Evolutionary conservation across 2,329 filamentous ascomycete genomes (phyloP).

Genomic region (Stagonosporopsis vannaccii): DNA sequence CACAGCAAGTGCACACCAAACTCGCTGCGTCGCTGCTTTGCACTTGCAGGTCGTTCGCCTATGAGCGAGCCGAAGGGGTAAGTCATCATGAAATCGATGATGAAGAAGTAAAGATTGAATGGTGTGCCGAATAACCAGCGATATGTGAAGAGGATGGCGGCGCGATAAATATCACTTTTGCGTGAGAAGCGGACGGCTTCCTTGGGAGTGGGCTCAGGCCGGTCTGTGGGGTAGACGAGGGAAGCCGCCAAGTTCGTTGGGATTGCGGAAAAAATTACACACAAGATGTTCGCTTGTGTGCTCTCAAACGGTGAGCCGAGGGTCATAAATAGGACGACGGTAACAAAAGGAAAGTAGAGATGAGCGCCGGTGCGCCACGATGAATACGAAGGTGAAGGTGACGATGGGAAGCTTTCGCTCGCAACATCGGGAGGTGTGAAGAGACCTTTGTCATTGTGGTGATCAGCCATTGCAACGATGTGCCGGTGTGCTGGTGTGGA

Average conservation of each 20-base stretch:
- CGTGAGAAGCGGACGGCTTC: constrained; percentile 27
- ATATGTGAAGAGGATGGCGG: constrained; percentile 24
- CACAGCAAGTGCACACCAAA: constrained; percentile 20
- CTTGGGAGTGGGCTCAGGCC: constrained; percentile 17
- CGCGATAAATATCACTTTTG: constrained; percentile 22
- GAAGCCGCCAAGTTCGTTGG: constrained; percentile 26
- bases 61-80: constrained; percentile 15
- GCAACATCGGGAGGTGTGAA: neutral
- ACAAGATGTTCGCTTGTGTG: constrained; percentile 1
- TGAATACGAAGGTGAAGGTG: neutral
- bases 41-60: constrained; percentile 19
- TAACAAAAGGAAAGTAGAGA: constrained; percentile 28
- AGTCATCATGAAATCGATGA: constrained; percentile 17
- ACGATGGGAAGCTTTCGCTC: neutral
- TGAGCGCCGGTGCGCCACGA: constrained; percentile 20
- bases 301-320: constrained; percentile 9
- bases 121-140: constrained; percentile 23
- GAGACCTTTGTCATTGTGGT: neutral
- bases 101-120: constrained; percentile 17
- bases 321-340: constrained; percentile 11
- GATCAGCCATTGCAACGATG: neutral
- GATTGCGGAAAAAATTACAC: constrained; percentile 16
- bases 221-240: constrained; percentile 17
- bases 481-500: neutral
- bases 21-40: constrained; percentile 22